Evolutionary conservation across 179 eudicot genomes (phyloP).

Genomic region (Drosera spatulata): DNA sequence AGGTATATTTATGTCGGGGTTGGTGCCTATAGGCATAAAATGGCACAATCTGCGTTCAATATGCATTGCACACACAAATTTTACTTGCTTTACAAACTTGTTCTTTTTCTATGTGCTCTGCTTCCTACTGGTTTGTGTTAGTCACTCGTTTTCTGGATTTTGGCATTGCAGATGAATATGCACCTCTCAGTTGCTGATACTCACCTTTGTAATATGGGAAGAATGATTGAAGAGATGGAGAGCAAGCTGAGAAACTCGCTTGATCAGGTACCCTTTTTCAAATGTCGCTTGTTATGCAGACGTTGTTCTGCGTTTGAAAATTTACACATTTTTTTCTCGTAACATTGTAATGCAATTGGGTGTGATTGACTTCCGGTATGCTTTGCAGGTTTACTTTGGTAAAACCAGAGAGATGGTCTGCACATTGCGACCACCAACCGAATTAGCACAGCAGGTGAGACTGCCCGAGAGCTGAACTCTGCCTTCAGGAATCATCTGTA

Average conservation of each 20-base stretch:
- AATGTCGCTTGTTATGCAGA: too few species aligned
- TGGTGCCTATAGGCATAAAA: too few species aligned
- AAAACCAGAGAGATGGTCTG: slow-evolving; percentile 98
- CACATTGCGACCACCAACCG: slow-evolving; percentile 82
- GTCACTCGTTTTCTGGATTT: background rate
- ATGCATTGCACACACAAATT: background rate
- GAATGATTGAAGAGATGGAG: slow-evolving; percentile 96
- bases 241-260: slow-evolving; percentile 81
- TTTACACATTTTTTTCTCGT: too few species aligned
- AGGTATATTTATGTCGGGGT: too few species aligned
- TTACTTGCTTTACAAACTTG: background rate
- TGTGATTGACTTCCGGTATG: slow-evolving; percentile 2
- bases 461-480: slow-evolving; percentile 47
- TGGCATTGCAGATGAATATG: slow-evolving; percentile 62
- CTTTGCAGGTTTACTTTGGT: slow-evolving; percentile 83
- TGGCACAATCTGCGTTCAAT: too few species aligned
- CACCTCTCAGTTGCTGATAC: slow-evolving; percentile 82
- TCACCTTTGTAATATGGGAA: slow-evolving; percentile 97
- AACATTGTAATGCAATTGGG: too few species aligned
- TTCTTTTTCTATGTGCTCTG: background rate
- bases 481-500: too few species aligned
- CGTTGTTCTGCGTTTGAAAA: too few species aligned
- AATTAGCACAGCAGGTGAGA: slow-evolving; percentile 41
- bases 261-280: slow-evolving; percentile 54
- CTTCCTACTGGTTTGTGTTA: background rate